Evolutionary conservation across 345 rosid species (phyloP), one percentile per base, ranked within the genome.

Genomic region (Populus ilicifolia): DNA sequence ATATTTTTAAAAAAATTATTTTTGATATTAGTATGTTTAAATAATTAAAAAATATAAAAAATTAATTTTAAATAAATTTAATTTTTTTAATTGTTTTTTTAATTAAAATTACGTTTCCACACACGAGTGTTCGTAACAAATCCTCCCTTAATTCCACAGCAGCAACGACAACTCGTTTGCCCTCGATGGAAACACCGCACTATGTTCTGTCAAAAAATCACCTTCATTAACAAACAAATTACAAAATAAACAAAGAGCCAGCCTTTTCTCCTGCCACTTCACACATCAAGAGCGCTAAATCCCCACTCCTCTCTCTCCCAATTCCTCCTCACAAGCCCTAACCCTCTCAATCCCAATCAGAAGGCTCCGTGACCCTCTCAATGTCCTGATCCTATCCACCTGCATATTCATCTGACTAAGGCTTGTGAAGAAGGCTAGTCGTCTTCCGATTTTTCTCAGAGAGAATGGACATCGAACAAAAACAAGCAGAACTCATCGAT

Each of bases 381-480:
- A 65, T 64, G 71, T 23, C 23, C 41, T 18, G 72, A 78, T 35
- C 65, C 17, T 10, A 59, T 38, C 25, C 16, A 50, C 69, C 25
- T 16, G 25, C 35, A 6, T 11, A 30, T 59, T 23, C 11, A 30
- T 33, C n/a, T 54, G 14, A 17, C 21, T 20, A 12, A 67, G 73
- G 41, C 48, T 54, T 23, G 38, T 16, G 73, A 25, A 10, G 73
- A 25, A 10, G 25, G 56, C 5, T 6, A 9, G 20, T 68, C 6
- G 2, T 38, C 21, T 0, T 41, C 38, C 29, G 36, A 59, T 59
- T 59, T n/a, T 23, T 23, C 10, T 59, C 23, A 59, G 25, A 59
- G 14, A 79, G 73, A 82, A 94, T 94, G 98, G 97, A 94, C 79
- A 89, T 91, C 82, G 97, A 94, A 79, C 91, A 90, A 67, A 91